Evolutionary conservation across 2,329 filamentous ascomycete species (phyloP).

Genomic region (Curvularia verruculosa): DNA sequence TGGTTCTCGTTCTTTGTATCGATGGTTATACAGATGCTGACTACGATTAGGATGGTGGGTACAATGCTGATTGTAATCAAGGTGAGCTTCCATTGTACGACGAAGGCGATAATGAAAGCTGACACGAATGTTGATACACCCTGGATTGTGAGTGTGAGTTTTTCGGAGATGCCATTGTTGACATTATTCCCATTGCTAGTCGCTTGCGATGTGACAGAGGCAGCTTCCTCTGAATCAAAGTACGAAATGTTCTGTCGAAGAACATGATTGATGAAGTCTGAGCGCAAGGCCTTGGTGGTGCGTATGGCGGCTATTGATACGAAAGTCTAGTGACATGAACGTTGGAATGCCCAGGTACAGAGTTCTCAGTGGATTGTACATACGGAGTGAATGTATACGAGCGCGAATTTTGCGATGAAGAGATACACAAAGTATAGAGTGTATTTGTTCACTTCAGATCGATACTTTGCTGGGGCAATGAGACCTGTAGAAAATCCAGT

Average conservation of each 20-base stretch:
- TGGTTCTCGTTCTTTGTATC: slow-evolving; percentile 46
- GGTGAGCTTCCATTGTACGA: slow-evolving; percentile 92
- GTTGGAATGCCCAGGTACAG: neutral
- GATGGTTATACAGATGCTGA: slow-evolving; percentile 41
- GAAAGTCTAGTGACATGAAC: slow-evolving; percentile 32
- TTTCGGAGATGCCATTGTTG: slow-evolving; percentile 76
- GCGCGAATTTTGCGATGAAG: slow-evolving; percentile 68
- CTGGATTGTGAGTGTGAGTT: slow-evolving; percentile 54
- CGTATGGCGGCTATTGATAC: slow-evolving; percentile 60
- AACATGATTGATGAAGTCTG: slow-evolving; percentile 68
- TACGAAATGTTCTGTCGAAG: slow-evolving; percentile 57
- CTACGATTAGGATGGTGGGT: slow-evolving; percentile 50
- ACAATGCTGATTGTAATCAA: slow-evolving; percentile 68
- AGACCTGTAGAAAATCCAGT: slow-evolving; percentile 50
- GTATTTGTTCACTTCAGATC: slow-evolving; percentile 47
- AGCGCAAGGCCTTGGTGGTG: slow-evolving; percentile 58
- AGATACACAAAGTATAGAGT: slow-evolving; percentile 71
- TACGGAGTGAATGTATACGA: slow-evolving; percentile 60
- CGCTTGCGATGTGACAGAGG: slow-evolving; percentile 92
- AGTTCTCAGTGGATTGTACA: neutral
- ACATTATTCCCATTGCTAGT: slow-evolving; percentile 93
- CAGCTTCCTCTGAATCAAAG: slow-evolving; percentile 83
- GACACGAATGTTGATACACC: slow-evolving; percentile 65
- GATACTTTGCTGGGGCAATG: slow-evolving; percentile 45
- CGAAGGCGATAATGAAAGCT: slow-evolving; percentile 88